These are phyloP conservation scores for Turnera subulata DNA, from an alignment of 345 rosid species.

Conservation along the genomic window DNA sequence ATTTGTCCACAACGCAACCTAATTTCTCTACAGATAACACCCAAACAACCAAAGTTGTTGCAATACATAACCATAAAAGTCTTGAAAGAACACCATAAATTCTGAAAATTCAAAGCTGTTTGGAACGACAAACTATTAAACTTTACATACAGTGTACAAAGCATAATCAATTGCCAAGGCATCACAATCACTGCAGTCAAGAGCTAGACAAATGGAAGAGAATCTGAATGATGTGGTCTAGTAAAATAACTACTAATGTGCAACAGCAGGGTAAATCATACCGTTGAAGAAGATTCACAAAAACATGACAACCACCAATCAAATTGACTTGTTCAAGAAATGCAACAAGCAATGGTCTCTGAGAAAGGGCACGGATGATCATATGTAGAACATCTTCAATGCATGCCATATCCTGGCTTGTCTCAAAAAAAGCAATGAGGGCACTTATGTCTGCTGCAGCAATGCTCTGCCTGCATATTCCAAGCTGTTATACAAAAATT, in stretches of 20 bases:
- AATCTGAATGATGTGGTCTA: neutral
- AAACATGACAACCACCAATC: slow-evolving; percentile 80
- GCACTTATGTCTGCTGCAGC: slow-evolving; percentile 63
- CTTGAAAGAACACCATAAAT: too few relatives aligned
- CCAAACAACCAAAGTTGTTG: too few relatives aligned
- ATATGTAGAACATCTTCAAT: slow-evolving; percentile 89
- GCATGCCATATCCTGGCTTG: slow-evolving; percentile 85
- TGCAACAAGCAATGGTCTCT: slow-evolving; percentile 60
- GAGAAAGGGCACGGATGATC: slow-evolving; percentile 86
- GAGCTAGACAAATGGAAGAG: neutral
- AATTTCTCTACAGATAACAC: too few relatives aligned
- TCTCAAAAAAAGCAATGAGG: slow-evolving; percentile 75
- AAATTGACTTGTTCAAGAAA: slow-evolving; percentile 85
- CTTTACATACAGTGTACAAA: neutral
- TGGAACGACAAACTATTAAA: too few relatives aligned
- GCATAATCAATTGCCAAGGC: neutral
- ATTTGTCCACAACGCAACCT: too few relatives aligned
- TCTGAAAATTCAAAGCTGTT: too few relatives aligned
- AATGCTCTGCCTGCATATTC: slow-evolving; percentile 66
- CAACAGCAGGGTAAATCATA: slow-evolving; percentile 19
- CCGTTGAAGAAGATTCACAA: slow-evolving; percentile 90
- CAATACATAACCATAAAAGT: too few relatives aligned
- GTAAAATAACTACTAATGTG: neutral
- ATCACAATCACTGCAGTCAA: neutral
- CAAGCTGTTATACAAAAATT: slow-evolving; percentile 13